phyloP scores from a whole-genome alignment of 2,329 filamentous ascomycete genomes.

The Botryotinia calthae region DNA sequence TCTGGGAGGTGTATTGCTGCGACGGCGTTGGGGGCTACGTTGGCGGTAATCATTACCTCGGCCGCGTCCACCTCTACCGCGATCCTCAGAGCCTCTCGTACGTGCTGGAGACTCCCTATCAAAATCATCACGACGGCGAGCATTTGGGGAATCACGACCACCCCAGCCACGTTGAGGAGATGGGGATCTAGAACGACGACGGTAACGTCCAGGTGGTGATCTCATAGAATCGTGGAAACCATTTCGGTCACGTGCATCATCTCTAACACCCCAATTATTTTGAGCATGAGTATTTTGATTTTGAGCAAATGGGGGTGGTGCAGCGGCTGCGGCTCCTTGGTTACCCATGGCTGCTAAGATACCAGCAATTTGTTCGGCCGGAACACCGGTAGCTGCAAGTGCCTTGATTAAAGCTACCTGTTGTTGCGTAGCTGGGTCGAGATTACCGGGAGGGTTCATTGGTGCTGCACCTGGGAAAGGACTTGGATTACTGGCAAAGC shows the following conservation, averaged over 20 bases:
- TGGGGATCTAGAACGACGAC: slow-evolving; percentile 70
- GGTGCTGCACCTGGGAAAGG: slow-evolving; percentile 41
- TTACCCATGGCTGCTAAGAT: slow-evolving; percentile 43
- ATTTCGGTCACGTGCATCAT: slow-evolving; percentile 54
- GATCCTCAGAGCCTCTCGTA: slow-evolving; percentile 54
- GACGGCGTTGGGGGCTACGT: slow-evolving; percentile 74
- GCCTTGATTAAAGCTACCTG: slow-evolving; percentile 74
- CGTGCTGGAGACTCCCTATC: slow-evolving; percentile 65
- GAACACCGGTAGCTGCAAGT: slow-evolving; percentile 70
- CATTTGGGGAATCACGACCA: slow-evolving; percentile 55
- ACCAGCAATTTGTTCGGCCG: slow-evolving; percentile 67
- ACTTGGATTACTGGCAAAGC: slow-evolving; percentile 41
- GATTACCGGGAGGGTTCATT: slow-evolving; percentile 40
- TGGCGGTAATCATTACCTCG: slow-evolving; percentile 76
- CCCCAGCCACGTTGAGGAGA: slow-evolving; percentile 76
- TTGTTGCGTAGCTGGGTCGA: slow-evolving; percentile 59
- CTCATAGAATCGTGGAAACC: slow-evolving; percentile 52
- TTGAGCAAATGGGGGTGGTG: slow-evolving; percentile 34
- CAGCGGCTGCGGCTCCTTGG: slow-evolving; percentile 33
- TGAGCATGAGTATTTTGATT: slow-evolving; percentile 38
- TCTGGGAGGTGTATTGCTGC: slow-evolving; percentile 57
- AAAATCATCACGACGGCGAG: slow-evolving; percentile 52
- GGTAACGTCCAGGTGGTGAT: slow-evolving; percentile 57
- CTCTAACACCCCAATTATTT: slow-evolving; percentile 43
- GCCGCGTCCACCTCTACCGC: slow-evolving; percentile 49